These are phyloP conservation scores for Dryas alaskensis DNA, from an alignment of 306 rosid species.

Conservation along the genomic window DNA sequence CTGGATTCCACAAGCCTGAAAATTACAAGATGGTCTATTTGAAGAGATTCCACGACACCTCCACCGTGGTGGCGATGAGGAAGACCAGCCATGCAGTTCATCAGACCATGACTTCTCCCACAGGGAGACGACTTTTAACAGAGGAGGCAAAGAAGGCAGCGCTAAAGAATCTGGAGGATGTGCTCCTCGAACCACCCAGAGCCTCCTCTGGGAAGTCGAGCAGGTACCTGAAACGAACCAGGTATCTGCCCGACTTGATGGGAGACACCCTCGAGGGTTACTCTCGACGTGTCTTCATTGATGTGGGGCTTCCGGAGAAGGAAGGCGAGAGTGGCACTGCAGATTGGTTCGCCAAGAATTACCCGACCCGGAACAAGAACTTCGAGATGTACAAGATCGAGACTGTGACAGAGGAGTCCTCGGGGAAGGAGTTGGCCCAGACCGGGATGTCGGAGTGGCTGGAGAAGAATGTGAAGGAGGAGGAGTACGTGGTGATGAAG, in stretches of 20 bases:
- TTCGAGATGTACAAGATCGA: conserved; percentile 67
- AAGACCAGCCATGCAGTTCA: conserved; percentile 17
- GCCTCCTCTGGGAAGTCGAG: conserved; percentile 58
- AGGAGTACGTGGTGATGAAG: conserved; percentile 86
- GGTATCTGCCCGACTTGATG: conserved; percentile 69
- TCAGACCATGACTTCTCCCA: conserved; percentile 14
- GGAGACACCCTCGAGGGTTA: conserved; percentile 65
- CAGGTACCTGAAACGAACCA: conserved; percentile 47
- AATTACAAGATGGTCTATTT: conserved; percentile 45
- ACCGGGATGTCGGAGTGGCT: conserved; percentile 67
- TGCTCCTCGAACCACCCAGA: conserved; percentile 76
- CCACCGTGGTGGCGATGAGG: conserved; percentile 48
- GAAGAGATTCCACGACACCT: conserved; percentile 22
- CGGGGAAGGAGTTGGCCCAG: conserved; percentile 29
- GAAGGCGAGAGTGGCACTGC: conserved; percentile 43
- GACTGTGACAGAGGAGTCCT: conserved; percentile 31
- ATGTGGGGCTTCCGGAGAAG: conserved; percentile 54
- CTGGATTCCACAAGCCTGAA: conserved; percentile 19
- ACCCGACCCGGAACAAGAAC: conserved; percentile 63
- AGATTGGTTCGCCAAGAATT: conserved; percentile 50
- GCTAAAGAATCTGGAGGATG: conserved; percentile 61
- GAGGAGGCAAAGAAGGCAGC: conserved; percentile 60
- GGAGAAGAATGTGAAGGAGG: conserved; percentile 57
- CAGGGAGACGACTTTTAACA: conserved; percentile 33
- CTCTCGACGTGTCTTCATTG: conserved; percentile 65